These are phyloP conservation scores for Geosmithia morbida DNA, from an alignment of 2,329 filamentous ascomycete genomes.

Conservation along the genomic window DNA sequence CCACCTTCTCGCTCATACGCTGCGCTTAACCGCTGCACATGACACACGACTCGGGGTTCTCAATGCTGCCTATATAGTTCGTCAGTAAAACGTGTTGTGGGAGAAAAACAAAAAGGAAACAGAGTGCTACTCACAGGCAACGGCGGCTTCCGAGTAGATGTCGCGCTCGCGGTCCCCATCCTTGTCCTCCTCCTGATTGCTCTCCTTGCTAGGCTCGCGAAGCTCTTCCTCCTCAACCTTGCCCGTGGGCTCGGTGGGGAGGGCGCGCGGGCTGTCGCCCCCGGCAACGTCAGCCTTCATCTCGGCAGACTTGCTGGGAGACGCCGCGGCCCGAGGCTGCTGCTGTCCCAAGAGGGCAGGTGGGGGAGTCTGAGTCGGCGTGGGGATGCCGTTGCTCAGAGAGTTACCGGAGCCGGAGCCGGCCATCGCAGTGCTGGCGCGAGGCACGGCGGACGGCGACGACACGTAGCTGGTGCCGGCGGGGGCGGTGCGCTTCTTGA, in stretches of 20 bases:
- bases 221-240: conserved; percentile 52
- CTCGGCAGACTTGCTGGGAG: conserved; percentile 45
- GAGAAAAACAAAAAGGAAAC: conserved; percentile 7
- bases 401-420: conserved; percentile 28
- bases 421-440: conserved; percentile 39
- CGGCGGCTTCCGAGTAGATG: conserved; percentile 86
- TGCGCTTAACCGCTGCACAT: conserved; percentile 82
- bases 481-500: conserved; percentile 57
- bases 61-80: conserved; percentile 59
- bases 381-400: conserved; percentile 47
- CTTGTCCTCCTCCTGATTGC: conserved; percentile 56
- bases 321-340: conserved; percentile 26
- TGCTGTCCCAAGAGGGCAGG: conserved; percentile 12
- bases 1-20: not conserved
- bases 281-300: conserved; percentile 70
- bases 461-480: conserved; percentile 38
- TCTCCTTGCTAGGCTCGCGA: conserved; percentile 37
- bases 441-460: conserved; percentile 47
- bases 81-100: conserved; percentile 13
- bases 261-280: conserved; percentile 63
- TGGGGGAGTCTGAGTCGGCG: conserved; percentile 53
- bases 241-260: conserved; percentile 56
- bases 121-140: conserved; percentile 74
- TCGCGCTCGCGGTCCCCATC: conserved; percentile 67
- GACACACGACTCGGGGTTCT: conserved; percentile 85